Evolutionary conservation across 2,329 filamentous ascomycete genomes (phyloP), one percentile per base, ranked within the genome.

Genomic region (Colletotrichum godetiae): DNA sequence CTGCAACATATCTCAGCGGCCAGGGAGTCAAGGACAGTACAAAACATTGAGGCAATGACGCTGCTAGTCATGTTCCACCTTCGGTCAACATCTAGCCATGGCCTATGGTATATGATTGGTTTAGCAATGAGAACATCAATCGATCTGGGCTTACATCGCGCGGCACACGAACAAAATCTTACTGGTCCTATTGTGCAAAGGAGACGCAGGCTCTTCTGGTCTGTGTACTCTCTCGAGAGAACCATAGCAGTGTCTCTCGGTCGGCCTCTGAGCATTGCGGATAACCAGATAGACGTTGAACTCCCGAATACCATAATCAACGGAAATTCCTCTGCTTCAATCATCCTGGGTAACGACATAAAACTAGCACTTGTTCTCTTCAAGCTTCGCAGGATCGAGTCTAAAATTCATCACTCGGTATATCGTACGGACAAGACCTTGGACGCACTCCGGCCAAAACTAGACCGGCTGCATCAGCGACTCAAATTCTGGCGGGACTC

Each of bases 401-500:
- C 86, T 1, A 83, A 83, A 22, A 88, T 88, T 35, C 86, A 88
- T 74, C 82, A 86, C 66, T 86, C 86, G n/a, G 84, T 88, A 46
- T 88, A 88, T 75, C 82, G 87, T 15, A 84, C 85, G 15, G 87
- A 88, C 73, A 81, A 83, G 46, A 82, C 85, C 2, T 79, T 87
- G 4, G 79, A 82, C 31, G 79, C 84, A 3, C 78, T 88, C 4
- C 81, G 81, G n/a, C 81, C 83, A 29, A 88, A 88, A 75, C 84
- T 88, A 78, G 83, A 86, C 73, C 81, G 79, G 5, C 80, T 87
- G 1, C 83, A 86, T 59, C 79, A 82, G 37, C 81, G 85, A 60
- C 80, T 89, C 80, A n/a, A 76, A 74, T 12, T 77, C 69, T 92
- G 90, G 80, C 82, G 91, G 13, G 88, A 89, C 22, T 91, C 90